Evolutionary conservation across 306 rosid species (phyloP).

Genomic region (Trifolium fragiferum): DNA sequence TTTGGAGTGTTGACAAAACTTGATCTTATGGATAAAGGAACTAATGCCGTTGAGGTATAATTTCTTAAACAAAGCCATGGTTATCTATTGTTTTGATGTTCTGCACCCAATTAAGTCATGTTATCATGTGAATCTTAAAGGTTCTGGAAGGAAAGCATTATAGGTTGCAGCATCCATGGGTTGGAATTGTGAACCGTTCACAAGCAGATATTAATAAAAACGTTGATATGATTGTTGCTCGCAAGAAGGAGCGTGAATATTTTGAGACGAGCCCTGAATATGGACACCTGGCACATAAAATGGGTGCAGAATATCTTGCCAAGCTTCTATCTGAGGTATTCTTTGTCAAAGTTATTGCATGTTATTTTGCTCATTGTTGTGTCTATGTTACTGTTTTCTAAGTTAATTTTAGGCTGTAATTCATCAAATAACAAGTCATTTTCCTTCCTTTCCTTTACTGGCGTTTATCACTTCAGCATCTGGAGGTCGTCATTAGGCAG

Average conservation of each 20-base stretch:
- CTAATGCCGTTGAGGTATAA: conserved; percentile 67
- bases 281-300: conserved; percentile 89
- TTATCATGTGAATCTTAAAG: conserved; percentile 52
- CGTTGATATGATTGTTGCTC: conserved; percentile 89
- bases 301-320: conserved; percentile 97
- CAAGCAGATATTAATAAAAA: conserved; percentile 56
- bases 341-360: conserved; percentile 28
- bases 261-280: conserved; percentile 91
- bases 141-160: conserved; percentile 91
- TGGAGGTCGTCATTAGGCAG: conserved; percentile 82
- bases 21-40: conserved; percentile 77
- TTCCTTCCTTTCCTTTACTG: conserved; percentile 22
- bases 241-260: conserved; percentile 87
- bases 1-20: conserved; percentile 96
- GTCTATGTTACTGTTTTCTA: not conserved
- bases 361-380: not conserved
- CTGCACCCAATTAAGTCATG: conserved; percentile 6
- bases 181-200: conserved; percentile 92
- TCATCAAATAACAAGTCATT: conserved; percentile 25
- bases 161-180: conserved; percentile 92
- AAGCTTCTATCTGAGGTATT: conserved; percentile 80
- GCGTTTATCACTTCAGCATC: conserved; percentile 56
- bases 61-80: conserved; percentile 15
- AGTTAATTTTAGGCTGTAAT: not conserved
- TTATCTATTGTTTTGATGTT: conserved; percentile 32